Conservation (phyloP, 192 early-diverging fungal genomes). For the Linnemannia hyalina region DNA sequence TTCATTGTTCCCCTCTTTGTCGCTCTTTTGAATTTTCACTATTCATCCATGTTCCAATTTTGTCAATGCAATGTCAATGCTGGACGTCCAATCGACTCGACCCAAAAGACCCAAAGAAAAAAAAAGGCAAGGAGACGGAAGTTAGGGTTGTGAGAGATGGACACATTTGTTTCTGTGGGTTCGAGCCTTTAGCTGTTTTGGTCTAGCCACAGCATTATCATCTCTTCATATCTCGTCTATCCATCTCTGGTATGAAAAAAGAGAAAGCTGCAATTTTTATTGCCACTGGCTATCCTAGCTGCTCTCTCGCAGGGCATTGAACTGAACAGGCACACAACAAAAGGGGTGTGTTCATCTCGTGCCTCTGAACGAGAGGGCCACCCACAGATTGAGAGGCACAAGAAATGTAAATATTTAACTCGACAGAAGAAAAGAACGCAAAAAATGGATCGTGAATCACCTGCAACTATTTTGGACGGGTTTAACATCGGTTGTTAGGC, state of each 20-base stretch:
- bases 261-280: not conserved
- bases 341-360: not conserved
- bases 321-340: not conserved
- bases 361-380: not conserved
- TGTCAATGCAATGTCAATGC: not conserved
- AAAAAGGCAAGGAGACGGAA: not conserved
- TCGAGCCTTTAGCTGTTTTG: not conserved
- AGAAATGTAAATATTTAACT: not conserved
- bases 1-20: not conserved
- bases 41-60: not conserved
- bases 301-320: not conserved
- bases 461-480: not conserved
- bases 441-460: constrained; percentile 1
- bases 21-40: not conserved
- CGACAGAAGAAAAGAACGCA: not conserved
- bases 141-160: not conserved
- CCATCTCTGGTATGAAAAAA: too few relatives aligned
- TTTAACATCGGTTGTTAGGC: not conserved
- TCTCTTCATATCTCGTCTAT: too few relatives aligned
- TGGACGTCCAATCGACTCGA: not conserved
- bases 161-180: not conserved
- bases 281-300: not conserved
- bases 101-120: not conserved
- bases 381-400: not conserved
- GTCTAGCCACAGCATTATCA: not conserved